These are phyloP conservation scores for Metarhizium brunneum DNA, from an alignment of 2,329 filamentous ascomycete genomes.

Conservation along the genomic window DNA sequence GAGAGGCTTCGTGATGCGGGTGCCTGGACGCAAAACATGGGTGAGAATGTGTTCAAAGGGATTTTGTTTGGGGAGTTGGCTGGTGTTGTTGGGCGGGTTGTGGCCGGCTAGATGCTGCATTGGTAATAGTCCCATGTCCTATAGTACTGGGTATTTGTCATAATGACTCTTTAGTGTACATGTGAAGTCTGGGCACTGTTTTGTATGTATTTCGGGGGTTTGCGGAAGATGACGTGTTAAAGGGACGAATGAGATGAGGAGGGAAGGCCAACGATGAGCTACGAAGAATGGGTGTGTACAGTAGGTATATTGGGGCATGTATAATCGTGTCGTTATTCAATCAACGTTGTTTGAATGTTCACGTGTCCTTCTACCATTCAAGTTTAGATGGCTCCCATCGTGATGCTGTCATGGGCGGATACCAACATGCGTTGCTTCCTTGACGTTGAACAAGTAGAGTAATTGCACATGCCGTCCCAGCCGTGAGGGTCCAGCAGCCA, in stretches of 20 bases:
- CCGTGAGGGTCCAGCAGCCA: too few species aligned
- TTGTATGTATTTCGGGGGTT: neutral
- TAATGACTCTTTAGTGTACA: neutral
- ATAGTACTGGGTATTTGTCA: neutral
- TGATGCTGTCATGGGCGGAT: too few species aligned
- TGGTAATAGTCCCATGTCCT: neutral
- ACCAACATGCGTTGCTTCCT: too few species aligned
- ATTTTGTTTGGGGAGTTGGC: conserved; percentile 69
- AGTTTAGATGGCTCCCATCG: too few species aligned
- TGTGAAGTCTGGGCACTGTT: neutral
- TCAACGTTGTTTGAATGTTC: neutral
- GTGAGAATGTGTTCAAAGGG: conserved; percentile 66
- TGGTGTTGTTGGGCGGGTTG: conserved; percentile 46
- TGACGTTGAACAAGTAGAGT: too few species aligned
- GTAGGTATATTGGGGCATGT: neutral
- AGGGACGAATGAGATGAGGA: neutral
- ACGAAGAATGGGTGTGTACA: neutral
- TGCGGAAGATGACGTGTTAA: neutral
- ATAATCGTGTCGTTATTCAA: neutral
- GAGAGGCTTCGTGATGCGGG: conserved; percentile 58
- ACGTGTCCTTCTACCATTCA: too few species aligned
- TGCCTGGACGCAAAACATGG: conserved; percentile 71
- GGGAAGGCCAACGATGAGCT: neutral
- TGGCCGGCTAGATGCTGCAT: conserved; percentile 25
- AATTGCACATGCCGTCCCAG: too few species aligned